These are phyloP conservation scores for Oldenlandia corymbosa DNA, from an alignment of 257 asterid species.

Conservation along the genomic window DNA sequence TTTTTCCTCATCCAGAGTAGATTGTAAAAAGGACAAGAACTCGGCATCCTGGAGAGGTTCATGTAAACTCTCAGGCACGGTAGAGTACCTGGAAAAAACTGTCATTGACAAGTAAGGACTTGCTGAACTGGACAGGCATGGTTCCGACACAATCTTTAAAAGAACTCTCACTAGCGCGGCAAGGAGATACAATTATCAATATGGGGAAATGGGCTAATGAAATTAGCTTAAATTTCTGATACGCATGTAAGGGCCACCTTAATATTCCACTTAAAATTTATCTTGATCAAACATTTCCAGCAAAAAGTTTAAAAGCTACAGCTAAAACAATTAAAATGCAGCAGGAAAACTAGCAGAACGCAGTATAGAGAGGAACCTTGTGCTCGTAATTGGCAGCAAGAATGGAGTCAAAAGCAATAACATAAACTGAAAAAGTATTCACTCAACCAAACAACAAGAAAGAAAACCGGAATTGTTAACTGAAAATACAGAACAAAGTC, in stretches of 20 bases:
- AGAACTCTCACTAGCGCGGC: no score
- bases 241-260: not conserved
- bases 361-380: not conserved
- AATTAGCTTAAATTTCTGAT: not conserved
- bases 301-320: not conserved
- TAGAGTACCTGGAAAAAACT: slow-evolving; percentile 75
- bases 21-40: slow-evolving; percentile 48
- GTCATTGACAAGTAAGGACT: slow-evolving; percentile 46
- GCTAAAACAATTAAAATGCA: no score
- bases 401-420: not conserved
- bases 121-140: not conserved
- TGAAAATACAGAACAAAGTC: not conserved
- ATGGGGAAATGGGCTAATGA: no score
- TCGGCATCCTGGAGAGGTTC: slow-evolving; percentile 25
- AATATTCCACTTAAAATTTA: not conserved
- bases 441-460: not conserved
- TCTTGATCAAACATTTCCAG: not conserved
- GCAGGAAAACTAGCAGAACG: not conserved
- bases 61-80: slow-evolving; percentile 30
- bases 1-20: slow-evolving; percentile 48
- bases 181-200: no score
- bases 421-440: not conserved
- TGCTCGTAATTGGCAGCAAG: not conserved
- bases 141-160: slow-evolving; percentile 14
- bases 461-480: not conserved